Conservation (phyloP, 352 stramenopile genomes). For the Thalassiosira oceanica region DNA sequence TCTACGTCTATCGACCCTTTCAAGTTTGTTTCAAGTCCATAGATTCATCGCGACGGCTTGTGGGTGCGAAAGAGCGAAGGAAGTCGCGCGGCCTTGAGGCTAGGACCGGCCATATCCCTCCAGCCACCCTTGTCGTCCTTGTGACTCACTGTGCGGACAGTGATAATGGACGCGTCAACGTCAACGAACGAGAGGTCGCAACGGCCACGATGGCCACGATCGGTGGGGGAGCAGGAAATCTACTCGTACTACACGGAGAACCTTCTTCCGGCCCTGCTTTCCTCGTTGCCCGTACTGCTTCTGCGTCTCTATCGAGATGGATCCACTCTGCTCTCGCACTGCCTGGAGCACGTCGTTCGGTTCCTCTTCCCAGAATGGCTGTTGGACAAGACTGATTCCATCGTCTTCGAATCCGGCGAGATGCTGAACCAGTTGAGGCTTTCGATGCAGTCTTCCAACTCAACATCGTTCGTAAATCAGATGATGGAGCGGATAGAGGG, state of each 20-base stretch:
- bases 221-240: slow-evolving; percentile 37
- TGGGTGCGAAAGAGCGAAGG: too few relatives aligned
- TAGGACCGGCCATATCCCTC: too few relatives aligned
- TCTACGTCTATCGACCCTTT: too few relatives aligned
- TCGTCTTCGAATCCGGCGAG: slow-evolving; percentile 18
- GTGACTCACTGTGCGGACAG: too few relatives aligned
- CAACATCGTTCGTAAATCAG: slow-evolving; percentile 32
- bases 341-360: slow-evolving; percentile 14
- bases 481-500: slow-evolving; percentile 29
- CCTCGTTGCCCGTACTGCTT: slow-evolving; percentile 55
- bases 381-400: slow-evolving; percentile 17
- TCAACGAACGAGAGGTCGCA: too few relatives aligned
- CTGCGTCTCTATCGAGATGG: slow-evolving; percentile 40
- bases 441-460: neutral
- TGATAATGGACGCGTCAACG: too few relatives aligned
- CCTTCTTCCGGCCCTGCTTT: slow-evolving; percentile 48
- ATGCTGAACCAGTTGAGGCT: slow-evolving; percentile 23
- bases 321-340: slow-evolving; percentile 3
- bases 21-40: too few relatives aligned
- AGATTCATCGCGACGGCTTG: too few relatives aligned
- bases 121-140: too few relatives aligned
- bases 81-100: too few relatives aligned
- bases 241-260: slow-evolving; percentile 59
- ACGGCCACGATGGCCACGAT: too few relatives aligned
- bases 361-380: slow-evolving; percentile 55